Evolutionary conservation across 768 basidiomycete species (phyloP), one percentile per base, ranked within the genome.

Genomic region (Kockovaella imperatae): DNA sequence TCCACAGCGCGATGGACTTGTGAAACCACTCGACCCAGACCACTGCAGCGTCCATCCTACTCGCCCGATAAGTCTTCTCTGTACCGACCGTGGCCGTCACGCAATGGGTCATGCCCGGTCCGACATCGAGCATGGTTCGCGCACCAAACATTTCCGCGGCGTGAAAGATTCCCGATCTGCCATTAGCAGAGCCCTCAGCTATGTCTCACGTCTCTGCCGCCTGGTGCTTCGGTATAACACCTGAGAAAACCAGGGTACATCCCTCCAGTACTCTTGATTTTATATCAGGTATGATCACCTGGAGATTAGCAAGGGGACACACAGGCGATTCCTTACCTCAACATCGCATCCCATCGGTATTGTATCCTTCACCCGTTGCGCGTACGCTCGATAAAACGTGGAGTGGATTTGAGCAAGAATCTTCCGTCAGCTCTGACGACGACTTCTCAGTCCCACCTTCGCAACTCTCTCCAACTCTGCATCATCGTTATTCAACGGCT

Each of bases 11-110:
- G 48, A 91, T 74, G 10, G 84, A 88, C 67, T 91, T 86, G 26
- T 79, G 82, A 62, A 97, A 84, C 93, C 93, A 99, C 7, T 79
- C 75, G 6, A 85, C 71, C 81, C 86, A 86, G 17, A 97, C 88
- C 52, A 96, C 81, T 66, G 83, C 82, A 20, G 79, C 79, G 5
- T 83, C 81, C n/a, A 80, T 79, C 63, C 79, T 79, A 34, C 83
- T 79, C 0, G 90, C 89, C 45, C 77, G 75, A 64, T 89, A 83
- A 0, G 93, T 89, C 73, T 99, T 99, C 56, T 84, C 83, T 0
- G 93, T 96, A 47, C 65, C 42, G 35, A 87, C 86, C 77, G 89
- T 87, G 7, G 83, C 86, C 18, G 89, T 85, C 18, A 99, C 87
- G 31, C 96, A 83, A 60, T 99, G 95, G 0, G 93, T 97, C 18